A percentile compares a stretch with the other conserved stretches of the same genome.
phyloP scores from a whole-genome alignment of 2,329 filamentous ascomycete genomes.

The Lecanoromycetidae sp. region DNA sequence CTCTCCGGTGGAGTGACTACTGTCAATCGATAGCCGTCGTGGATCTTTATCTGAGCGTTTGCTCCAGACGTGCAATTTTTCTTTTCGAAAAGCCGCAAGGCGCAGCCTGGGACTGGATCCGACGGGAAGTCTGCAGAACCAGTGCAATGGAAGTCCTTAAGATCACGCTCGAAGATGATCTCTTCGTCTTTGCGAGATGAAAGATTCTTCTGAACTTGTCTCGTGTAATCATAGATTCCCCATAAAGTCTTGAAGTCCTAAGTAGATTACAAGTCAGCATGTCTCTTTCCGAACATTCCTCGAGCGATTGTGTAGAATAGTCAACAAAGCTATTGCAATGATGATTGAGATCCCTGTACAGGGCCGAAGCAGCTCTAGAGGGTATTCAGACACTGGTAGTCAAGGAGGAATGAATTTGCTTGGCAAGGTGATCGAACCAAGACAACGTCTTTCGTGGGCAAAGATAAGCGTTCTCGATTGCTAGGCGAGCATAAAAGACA shows the following conservation, averaged over 20 bases:
- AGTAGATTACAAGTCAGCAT: too few species aligned
- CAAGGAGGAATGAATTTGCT: too few species aligned
- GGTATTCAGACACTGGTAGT: too few species aligned
- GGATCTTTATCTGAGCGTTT: slow-evolving; percentile 57
- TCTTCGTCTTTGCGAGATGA: slow-evolving; percentile 58
- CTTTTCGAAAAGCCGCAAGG: slow-evolving; percentile 64
- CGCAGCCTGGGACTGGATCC: slow-evolving; percentile 59
- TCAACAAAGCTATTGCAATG: too few species aligned
- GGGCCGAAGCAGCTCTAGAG: too few species aligned
- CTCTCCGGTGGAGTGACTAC: slow-evolving; percentile 66
- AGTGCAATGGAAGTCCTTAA: slow-evolving; percentile 70
- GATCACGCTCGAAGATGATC: slow-evolving; percentile 53
- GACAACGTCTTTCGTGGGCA: too few species aligned
- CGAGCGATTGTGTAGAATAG: too few species aligned
- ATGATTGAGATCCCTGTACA: too few species aligned
- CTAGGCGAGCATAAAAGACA: too few species aligned
- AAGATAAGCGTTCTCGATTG: too few species aligned
- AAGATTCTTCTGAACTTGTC: slow-evolving; percentile 60
- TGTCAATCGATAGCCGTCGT: slow-evolving; percentile 67
- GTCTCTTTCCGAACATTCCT: too few species aligned
- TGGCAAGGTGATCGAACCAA: too few species aligned
- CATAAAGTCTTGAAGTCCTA: slow-evolving; percentile 70
- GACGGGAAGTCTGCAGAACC: slow-evolving; percentile 67
- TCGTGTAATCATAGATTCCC: slow-evolving; percentile 75
- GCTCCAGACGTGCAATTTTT: slow-evolving; percentile 43